Percentiles rank a stretch among this genome's conserved stretches.
Evolutionary conservation across 2,329 filamentous ascomycete genomes (phyloP).

Genomic region (Coniochaeta sp.): DNA sequence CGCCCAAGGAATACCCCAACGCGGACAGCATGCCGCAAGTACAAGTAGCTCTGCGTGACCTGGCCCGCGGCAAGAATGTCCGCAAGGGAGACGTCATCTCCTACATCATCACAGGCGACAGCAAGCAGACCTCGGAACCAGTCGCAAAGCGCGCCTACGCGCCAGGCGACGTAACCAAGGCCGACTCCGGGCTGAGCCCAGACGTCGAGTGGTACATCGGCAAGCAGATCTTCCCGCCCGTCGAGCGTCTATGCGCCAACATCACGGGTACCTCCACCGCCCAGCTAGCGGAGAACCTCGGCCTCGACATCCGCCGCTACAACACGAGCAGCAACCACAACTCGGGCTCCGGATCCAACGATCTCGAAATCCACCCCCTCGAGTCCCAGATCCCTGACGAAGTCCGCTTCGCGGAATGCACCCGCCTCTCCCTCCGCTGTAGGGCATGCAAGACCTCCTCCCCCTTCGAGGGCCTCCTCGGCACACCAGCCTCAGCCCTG

Average conservation of each 20-base stretch:
- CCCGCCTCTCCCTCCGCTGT: conserved; percentile 71
- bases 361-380: conserved; percentile 76
- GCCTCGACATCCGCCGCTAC: conserved; percentile 85
- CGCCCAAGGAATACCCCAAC: conserved; percentile 89
- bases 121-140: conserved; percentile 51
- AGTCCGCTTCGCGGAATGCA: conserved; percentile 77
- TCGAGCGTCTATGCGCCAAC: conserved; percentile 94
- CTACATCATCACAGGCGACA: conserved; percentile 82
- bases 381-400: conserved; percentile 92
- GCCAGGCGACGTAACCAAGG: conserved; percentile 75
- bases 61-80: conserved; percentile 78
- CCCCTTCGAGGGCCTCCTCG: conserved; percentile 67
- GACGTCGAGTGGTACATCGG: conserved; percentile 98
- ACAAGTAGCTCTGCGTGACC: conserved; percentile 84
- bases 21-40: conserved; percentile 93
- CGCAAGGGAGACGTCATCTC: conserved; percentile 94
- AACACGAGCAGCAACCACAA: conserved; percentile 37
- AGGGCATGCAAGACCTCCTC: conserved; percentile 67
- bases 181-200: conserved; percentile 66
- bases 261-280: conserved; percentile 88
- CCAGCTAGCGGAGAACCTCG: conserved; percentile 85
- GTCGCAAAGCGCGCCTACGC: conserved; percentile 86
- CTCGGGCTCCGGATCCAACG: conserved; percentile 39
- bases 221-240: conserved; percentile 97
- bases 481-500: conserved; percentile 25